Percentiles rank a stretch among this genome's conserved stretches.
Evolutionary conservation across 106 monocot species (phyloP).

Genomic region (Chionographis japonica): DNA sequence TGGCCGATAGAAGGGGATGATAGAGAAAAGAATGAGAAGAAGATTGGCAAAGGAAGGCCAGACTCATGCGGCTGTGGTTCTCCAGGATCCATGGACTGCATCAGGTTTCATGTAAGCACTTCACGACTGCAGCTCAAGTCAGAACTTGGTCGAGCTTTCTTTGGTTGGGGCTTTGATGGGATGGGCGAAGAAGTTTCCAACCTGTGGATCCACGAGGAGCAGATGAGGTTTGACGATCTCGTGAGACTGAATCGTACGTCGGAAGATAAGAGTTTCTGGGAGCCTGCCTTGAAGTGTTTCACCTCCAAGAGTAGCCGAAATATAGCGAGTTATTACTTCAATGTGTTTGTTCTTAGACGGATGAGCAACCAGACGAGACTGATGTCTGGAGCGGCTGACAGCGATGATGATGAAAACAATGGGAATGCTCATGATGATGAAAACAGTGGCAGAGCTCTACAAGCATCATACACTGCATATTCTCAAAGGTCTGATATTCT

Average conservation of each 20-base stretch:
- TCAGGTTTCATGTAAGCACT: slow-evolving; percentile 32
- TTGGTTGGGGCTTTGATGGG: slow-evolving; percentile 28
- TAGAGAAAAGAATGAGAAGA: neutral
- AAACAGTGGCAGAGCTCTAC: neutral
- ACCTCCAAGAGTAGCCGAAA: slow-evolving; percentile 29
- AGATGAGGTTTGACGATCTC: slow-evolving; percentile 18
- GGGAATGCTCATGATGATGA: neutral
- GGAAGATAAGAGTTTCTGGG: slow-evolving; percentile 16
- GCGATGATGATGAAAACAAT: slow-evolving; percentile 37
- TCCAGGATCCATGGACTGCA: slow-evolving; percentile 34
- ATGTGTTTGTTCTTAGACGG: slow-evolving; percentile 36
- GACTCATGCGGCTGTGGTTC: slow-evolving; percentile 20
- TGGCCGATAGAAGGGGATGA: slow-evolving; percentile 22
- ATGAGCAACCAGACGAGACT: slow-evolving; percentile 30
- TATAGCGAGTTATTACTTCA: slow-evolving; percentile 48
- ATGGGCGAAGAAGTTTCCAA: slow-evolving; percentile 52
- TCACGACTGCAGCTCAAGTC: slow-evolving; percentile 22
- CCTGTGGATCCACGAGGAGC: slow-evolving; percentile 31
- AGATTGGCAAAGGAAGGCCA: slow-evolving; percentile 31
- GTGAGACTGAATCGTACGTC: slow-evolving; percentile 27
- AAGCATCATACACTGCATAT: neutral
- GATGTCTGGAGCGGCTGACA: slow-evolving; percentile 13
- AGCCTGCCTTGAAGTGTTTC: slow-evolving; percentile 23
- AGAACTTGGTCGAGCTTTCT: slow-evolving; percentile 30
- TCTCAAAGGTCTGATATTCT: neutral